phyloP scores from a whole-genome alignment of 139 green algal genomes.

The Desmodesmus armatus region DNA sequence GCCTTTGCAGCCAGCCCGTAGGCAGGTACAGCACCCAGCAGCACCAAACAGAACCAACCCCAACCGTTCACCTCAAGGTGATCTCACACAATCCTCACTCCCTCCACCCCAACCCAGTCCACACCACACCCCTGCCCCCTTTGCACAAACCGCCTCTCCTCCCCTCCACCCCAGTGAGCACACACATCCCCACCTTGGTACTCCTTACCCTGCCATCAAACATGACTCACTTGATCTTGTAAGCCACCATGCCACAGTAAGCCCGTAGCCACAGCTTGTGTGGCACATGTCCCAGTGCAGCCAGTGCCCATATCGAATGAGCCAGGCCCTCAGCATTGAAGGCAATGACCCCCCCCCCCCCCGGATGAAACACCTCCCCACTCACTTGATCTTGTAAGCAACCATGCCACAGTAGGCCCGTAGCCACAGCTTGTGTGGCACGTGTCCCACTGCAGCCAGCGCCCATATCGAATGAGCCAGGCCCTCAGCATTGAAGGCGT shows the following conservation, averaged over 20 bases:
- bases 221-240: constrained; percentile 24
- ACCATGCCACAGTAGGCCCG: constrained; percentile 31
- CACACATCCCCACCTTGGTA: too few species aligned
- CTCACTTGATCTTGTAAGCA: constrained; percentile 28
- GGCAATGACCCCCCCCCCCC: background rate
- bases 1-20: too few species aligned
- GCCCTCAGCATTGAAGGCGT: constrained; percentile 33
- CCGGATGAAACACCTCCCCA: too few species aligned
- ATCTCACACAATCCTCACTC: too few species aligned
- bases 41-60: too few species aligned
- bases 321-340: constrained; percentile 42
- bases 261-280: constrained; percentile 50
- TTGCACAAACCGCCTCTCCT: too few species aligned
- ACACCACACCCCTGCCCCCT: too few species aligned
- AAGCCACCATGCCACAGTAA: constrained; percentile 22
- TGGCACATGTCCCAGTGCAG: constrained; percentile 36
- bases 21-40: background rate
- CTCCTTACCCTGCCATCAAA: too few species aligned
- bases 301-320: constrained; percentile 42
- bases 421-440: constrained; percentile 52
- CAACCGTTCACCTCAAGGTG: too few species aligned
- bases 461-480: constrained; percentile 42
- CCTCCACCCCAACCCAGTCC: too few species aligned
- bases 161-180: too few species aligned
- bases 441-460: constrained; percentile 35